Evolutionary conservation across 257 asterid species (phyloP), one percentile per base, ranked within the genome.

Genomic region (Penstemon davidsonii): DNA sequence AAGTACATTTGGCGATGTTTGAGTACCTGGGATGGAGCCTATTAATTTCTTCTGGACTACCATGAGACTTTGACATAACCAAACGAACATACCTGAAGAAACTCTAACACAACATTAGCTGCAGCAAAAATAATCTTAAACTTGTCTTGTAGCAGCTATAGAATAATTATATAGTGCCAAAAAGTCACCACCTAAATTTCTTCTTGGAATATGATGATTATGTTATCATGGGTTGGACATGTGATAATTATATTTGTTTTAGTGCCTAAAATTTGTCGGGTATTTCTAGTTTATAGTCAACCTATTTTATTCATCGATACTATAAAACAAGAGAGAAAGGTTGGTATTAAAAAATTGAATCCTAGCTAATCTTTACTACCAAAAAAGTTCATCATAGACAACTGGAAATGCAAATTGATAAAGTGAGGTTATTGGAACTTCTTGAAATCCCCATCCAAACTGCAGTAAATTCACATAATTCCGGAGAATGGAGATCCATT

Each of bases 21-120:
- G 33, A 60, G 58, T 77, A 90, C 99, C 99, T 84, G 64, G 97
- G 99, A 81, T 94, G 99, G 44, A 81, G 84, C 80, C 62, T 79
- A 74, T 55, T 82, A 67, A 76, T 74, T 59, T 86, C 87, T 75
- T 86, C 87, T 55, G 82, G 67, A 57, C 70, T 69, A 37, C 78
- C 87, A 68, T 76, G 72, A 63, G 52, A 72, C 80, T 83, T 94
- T 64, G 95, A 88, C 99, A 94, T 86, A 75, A 87, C 96, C 77
- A 88, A 71, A 63, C 93, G 96, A 67, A 90, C 96, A 81, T 88
- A 93, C 70, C 99, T 93, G 86, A 74, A 73, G 57, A 54, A 72
- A 59, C 55, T 44, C 56, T 58, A 42, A 39, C 45, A n/a, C 46
- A 45, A 61, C 37, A 41, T 71, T 39, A 64, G 56, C 25, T 7